These are phyloP conservation scores for Aureobasidium subglaciale DNA, from an alignment of 2,329 filamentous ascomycete species.

Conservation along the genomic window DNA sequence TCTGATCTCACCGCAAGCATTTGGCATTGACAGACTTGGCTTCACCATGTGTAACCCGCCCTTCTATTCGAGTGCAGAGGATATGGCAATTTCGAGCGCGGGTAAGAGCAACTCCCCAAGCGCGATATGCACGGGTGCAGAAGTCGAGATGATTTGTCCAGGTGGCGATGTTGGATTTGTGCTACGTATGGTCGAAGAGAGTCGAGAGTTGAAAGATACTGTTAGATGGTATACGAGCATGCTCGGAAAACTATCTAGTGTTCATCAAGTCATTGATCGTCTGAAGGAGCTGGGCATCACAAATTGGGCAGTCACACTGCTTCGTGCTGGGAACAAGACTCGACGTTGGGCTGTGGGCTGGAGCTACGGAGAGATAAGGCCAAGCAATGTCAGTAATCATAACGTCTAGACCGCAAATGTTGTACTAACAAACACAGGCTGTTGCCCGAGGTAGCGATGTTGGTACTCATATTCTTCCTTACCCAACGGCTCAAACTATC, in stretches of 20 bases:
- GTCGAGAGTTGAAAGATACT: conserved; percentile 48
- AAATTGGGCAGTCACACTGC: conserved; percentile 77
- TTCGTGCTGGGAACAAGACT: conserved; percentile 72
- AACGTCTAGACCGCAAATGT: background rate
- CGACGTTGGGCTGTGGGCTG: conserved; percentile 82
- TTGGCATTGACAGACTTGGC: conserved; percentile 53
- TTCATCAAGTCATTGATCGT: conserved; percentile 54
- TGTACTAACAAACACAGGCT: conserved; percentile 8
- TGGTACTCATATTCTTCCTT: conserved; percentile 28
- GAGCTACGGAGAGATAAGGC: conserved; percentile 67
- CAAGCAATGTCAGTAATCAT: conserved; percentile 42
- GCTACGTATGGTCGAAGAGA: conserved; percentile 62
- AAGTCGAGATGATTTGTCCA: conserved; percentile 69
- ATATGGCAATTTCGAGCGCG: conserved; percentile 58
- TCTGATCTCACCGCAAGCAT: conserved; percentile 57
- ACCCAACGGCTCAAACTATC: conserved; percentile 45
- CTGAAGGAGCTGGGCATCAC: conserved; percentile 50
- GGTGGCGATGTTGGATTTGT: conserved; percentile 77
- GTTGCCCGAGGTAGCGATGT: conserved; percentile 26
- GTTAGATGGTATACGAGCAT: conserved; percentile 88
- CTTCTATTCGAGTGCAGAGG: conserved; percentile 71
- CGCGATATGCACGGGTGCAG: conserved; percentile 68
- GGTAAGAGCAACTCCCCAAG: conserved; percentile 62
- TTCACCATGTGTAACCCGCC: conserved; percentile 94
- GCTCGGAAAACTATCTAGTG: conserved; percentile 72